Percentiles rank a stretch among this genome's conserved stretches.
phyloP scores from a whole-genome alignment of 2,329 filamentous ascomycete species.

The Hymenoscyphus fraxineus region DNA sequence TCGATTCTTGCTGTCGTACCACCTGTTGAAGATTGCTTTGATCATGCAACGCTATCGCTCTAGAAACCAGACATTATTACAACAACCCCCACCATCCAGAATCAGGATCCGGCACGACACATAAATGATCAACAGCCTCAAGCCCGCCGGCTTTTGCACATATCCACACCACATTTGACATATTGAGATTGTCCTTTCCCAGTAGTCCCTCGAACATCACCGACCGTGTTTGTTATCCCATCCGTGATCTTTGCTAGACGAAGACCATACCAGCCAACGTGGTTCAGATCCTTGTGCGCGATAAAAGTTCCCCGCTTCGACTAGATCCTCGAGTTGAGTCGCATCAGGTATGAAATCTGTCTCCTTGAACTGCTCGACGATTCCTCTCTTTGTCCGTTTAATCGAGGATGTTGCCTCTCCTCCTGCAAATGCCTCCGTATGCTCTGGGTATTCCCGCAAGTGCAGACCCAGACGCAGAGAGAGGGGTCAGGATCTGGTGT shows the following conservation, averaged over 20 bases:
- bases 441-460: constrained; percentile 5
- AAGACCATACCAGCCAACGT: neutral
- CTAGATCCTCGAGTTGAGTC: neutral
- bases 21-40: constrained; percentile 2
- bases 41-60: constrained; percentile 3
- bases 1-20: constrained; percentile 3
- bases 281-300: constrained; percentile 1
- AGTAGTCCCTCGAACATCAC: neutral
- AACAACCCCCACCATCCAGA: neutral
- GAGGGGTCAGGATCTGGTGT: constrained; percentile 3
- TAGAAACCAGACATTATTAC: constrained; percentile 2
- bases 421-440: neutral
- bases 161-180: neutral
- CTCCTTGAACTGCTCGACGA: neutral
- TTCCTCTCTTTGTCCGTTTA: neutral
- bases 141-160: neutral
- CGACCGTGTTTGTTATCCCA: neutral
- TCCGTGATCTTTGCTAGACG: neutral
- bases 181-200: neutral
- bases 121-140: constrained; percentile 3
- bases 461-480: constrained; percentile 8
- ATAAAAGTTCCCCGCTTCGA: neutral
- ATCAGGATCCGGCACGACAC: neutral
- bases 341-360: constrained; percentile 4
- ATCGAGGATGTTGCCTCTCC: constrained; percentile 6